Base-by-base conservation (phyloP, 441 rosid species). In the Gossypium aridum region DNA sequence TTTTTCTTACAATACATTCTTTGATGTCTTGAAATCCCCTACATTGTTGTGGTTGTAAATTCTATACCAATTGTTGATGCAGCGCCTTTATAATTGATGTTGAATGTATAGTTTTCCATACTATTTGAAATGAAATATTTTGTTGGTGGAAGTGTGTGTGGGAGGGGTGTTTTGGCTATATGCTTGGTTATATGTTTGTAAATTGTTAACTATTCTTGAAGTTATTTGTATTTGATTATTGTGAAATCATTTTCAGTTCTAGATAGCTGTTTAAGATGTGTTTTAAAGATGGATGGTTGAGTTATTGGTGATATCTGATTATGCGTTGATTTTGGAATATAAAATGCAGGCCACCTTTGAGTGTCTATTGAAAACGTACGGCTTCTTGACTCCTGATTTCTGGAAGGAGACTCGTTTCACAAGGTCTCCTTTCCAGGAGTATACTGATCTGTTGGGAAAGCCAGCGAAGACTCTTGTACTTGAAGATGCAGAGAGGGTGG, bases 311-410 rank as follows among this genome's bases (percentile, higher is more conserved):
- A 12, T 39, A 13, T 37, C 47, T 26, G 9, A 68, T 60, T 10
- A 12, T 16, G 0, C 31, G 4, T 25, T 23, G 2, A 1, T 3
- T 2, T 51, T 64, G 2, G 31, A 43, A 47, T 28, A 22, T 12
- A 34, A 73, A 53, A 51, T 77, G 75, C 87, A 88, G 92, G 89
- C 92, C 2, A 84, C 92, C 2, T 88, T 85, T 59, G 92, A 86
- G 2, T 84, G 88, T 64, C 83, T 89, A 26, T 31, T 87, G 82
- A 85, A 87, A 76, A 89, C 93, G 2, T 89, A 87, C 2, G 91
- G 91, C 19, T 87, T 89, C 88, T 81, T 89, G 75, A 87, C 92
- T 4, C 92, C 92, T 0, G 92, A 84, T 57, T 87, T 89, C 72
- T 89, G 93, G 93, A 89, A 59, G 78, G 91, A 87, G 71, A 86